These are phyloP conservation scores for Aspergillus sparsus DNA, from an alignment of 495 filamentous ascomycete species.

Conservation along the genomic window DNA sequence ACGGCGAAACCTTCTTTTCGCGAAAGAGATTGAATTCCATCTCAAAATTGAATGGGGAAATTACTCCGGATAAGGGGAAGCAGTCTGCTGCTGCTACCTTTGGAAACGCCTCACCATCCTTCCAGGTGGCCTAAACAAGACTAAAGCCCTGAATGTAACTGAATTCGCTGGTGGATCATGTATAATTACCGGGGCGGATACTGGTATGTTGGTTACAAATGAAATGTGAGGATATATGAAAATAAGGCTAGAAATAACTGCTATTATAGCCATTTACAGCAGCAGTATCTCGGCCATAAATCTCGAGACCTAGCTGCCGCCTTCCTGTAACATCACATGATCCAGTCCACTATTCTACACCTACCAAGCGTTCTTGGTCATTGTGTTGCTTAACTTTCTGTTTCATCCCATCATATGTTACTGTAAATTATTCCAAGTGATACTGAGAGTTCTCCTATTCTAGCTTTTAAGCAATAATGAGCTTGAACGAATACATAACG, in stretches of 20 bases:
- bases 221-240: neutral
- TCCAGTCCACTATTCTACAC: too few relatives aligned
- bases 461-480: too few relatives aligned
- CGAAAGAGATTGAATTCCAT: slow-evolving; percentile 33
- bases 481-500: too few relatives aligned
- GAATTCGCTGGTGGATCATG: neutral
- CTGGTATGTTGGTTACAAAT: neutral
- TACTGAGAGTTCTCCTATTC: too few relatives aligned
- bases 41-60: slow-evolving; percentile 35
- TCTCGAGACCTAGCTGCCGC: too few relatives aligned
- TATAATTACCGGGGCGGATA: neutral
- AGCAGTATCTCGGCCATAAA: too few relatives aligned
- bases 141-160: slow-evolving; percentile 15
- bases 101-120: slow-evolving; percentile 23
- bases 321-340: too few relatives aligned
- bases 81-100: slow-evolving; percentile 17
- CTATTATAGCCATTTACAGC: too few relatives aligned
- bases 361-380: too few relatives aligned
- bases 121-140: slow-evolving; percentile 26
- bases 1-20: slow-evolving; percentile 33
- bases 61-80: slow-evolving; percentile 28
- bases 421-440: too few relatives aligned
- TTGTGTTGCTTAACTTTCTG: too few relatives aligned
- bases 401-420: too few relatives aligned
- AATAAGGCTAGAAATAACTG: neutral